phyloP scores from a whole-genome alignment of 164 flowering plant species.

The Magnolia kwangsiensis region DNA sequence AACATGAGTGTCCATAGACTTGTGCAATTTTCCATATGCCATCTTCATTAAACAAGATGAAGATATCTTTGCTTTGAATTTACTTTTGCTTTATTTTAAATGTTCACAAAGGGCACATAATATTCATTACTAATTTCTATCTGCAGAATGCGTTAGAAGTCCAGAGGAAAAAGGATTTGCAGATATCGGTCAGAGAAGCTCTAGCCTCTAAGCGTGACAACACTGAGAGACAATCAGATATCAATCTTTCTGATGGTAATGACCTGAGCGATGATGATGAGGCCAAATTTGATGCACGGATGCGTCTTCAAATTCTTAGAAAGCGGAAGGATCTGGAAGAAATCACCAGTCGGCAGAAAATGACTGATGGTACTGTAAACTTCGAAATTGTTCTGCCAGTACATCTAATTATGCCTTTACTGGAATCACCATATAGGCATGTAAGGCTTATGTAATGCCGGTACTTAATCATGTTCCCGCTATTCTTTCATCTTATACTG shows the following conservation, averaged over 20 bases:
- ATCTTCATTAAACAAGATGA: no score
- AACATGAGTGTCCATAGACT: no score
- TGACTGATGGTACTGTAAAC: conserved; percentile 39
- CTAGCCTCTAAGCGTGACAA: conserved; percentile 60
- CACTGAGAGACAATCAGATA: conserved; percentile 28
- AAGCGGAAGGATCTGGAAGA: conserved; percentile 73
- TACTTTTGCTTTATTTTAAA: not conserved
- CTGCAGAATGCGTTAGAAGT: conserved; percentile 48
- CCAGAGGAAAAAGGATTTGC: conserved; percentile 47
- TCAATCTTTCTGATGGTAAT: conserved; percentile 25
- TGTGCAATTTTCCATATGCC: no score
- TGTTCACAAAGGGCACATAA: not conserved
- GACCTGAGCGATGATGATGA: conserved; percentile 67
- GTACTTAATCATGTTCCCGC: not conserved
- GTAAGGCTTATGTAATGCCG: not conserved
- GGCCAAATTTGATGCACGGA: conserved; percentile 71
- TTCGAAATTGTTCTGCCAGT: not conserved
- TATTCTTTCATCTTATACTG: not conserved
- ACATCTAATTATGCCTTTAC: not conserved
- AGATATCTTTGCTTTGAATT: no score
- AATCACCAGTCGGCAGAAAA: conserved; percentile 41
- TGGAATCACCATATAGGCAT: not conserved
- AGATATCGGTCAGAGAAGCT: conserved; percentile 73
- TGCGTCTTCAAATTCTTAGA: conserved; percentile 77
- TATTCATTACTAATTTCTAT: not conserved